These are phyloP conservation scores for Coemansia sp. DNA, from an alignment of 192 early-diverging fungal genomes.

Conservation along the genomic window DNA sequence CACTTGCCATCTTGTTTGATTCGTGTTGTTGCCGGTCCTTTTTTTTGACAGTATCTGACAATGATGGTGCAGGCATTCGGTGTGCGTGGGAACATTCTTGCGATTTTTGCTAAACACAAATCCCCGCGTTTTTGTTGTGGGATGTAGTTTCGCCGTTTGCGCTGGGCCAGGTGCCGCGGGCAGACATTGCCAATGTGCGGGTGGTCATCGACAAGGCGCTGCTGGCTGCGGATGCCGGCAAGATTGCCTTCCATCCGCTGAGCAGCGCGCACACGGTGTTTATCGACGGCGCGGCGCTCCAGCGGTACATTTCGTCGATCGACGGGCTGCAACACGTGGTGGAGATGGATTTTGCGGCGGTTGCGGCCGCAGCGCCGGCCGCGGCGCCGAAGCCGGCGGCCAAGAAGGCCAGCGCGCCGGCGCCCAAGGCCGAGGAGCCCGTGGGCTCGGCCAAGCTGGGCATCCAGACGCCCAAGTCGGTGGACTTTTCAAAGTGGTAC, in stretches of 20 bases:
- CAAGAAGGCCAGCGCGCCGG: conserved; percentile 47
- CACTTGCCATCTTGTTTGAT: too few species aligned
- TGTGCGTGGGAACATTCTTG: not conserved
- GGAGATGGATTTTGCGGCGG: conserved; percentile 55
- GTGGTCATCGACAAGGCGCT: conserved; percentile 72
- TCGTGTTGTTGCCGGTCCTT: too few species aligned
- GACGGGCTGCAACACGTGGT: conserved; percentile 57
- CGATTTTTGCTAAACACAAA: not conserved
- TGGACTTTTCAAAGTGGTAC: conserved; percentile 92
- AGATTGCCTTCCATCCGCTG: conserved; percentile 68
- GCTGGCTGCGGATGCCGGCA: conserved; percentile 35
- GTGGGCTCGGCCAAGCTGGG: conserved; percentile 72
- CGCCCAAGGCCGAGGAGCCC: conserved; percentile 49
- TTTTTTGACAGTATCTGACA: too few species aligned
- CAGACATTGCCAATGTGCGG: conserved; percentile 55
- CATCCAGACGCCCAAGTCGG: conserved; percentile 81
- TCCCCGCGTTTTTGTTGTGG: too few species aligned
- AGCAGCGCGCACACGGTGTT: conserved; percentile 56
- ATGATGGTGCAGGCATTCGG: too few species aligned
- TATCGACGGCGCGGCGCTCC: conserved; percentile 55
- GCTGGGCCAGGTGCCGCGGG: conserved; percentile 58
- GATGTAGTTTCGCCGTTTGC: conserved; percentile 71
- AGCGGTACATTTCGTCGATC: conserved; percentile 55
- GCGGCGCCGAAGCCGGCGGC: conserved; percentile 24
- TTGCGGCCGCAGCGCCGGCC: conserved; percentile 49